These are phyloP conservation scores for Populus euphratica DNA, from an alignment of 345 rosid species.

Conservation along the genomic window DNA sequence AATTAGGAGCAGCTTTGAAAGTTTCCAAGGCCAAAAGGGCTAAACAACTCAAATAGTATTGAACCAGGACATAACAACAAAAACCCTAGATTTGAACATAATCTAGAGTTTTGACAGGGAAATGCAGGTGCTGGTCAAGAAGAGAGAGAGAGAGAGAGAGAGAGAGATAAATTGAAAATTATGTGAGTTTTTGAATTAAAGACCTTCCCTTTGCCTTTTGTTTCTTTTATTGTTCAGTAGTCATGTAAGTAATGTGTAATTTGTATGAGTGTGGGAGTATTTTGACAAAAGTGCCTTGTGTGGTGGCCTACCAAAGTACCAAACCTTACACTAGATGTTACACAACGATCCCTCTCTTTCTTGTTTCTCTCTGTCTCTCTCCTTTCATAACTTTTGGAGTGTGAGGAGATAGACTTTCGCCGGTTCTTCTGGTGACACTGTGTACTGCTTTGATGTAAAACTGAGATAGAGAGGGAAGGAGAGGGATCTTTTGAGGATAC, in stretches of 20 bases:
- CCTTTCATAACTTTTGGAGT: neutral
- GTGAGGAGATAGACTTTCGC: neutral
- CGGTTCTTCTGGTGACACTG: conserved; percentile 1
- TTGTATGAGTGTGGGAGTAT: neutral
- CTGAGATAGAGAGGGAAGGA: neutral
- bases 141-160: conserved; percentile 4
- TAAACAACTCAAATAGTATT: neutral
- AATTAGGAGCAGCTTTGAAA: neutral
- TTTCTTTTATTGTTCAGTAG: conserved; percentile 14
- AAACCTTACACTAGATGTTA: conserved; percentile 3
- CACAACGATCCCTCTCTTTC: neutral
- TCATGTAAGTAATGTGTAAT: neutral
- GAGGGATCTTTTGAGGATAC: neutral
- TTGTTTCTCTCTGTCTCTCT: neutral
- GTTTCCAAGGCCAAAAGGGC: neutral
- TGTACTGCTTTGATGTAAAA: conserved; percentile 3
- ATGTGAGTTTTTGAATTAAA: conserved; percentile 22
- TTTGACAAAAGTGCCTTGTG: conserved; percentile 18
- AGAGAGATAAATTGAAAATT: conserved; percentile 5
- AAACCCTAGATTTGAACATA: conserved; percentile 22
- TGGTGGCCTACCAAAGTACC: conserved; percentile 25
- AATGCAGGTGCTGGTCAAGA: conserved; percentile 12
- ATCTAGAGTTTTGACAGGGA: conserved; percentile 26
- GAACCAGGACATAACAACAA: neutral
- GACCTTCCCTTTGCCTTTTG: conserved; percentile 8